Evolutionary conservation across 2,329 filamentous ascomycete genomes (phyloP), one percentile per base, ranked within the genome.

Genomic region (Coniochaeta prunicola): DNA sequence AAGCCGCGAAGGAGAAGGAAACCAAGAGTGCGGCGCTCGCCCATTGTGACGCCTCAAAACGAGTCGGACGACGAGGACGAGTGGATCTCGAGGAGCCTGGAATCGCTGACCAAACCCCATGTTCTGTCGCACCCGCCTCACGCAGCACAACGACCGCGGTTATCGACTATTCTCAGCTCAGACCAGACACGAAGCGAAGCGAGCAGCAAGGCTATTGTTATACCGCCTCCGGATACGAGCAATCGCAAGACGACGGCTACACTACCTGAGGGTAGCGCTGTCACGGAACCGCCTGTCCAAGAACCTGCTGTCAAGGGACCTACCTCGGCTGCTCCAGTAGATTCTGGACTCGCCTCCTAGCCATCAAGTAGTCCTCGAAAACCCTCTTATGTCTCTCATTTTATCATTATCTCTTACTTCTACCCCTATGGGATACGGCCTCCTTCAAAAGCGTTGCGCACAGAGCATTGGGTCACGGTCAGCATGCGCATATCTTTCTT

Each of bases 81-180:
- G 57, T 64, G 60, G 53, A 55, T 63, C 58, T 62, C 63, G 17
- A 63, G 57, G 53, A 62, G 59, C 54, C 64, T 63, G 45, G 60
- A 66, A 53, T 59, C 63, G 24, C 38, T 63, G 53, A 68, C 64
- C 62, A 70, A 67, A 68, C 67, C 53, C 3, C 53, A 55, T 31
- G 59, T 64, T 8, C 59, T 65, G 15, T 65, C 66, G 9, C 73
- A 38, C 15, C 36, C 36, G 36, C 36, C 36, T 38, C 36, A 73
- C 59, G 74, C 70, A 36, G 74, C 72, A 0, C 73, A 74, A 61
- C 71, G 75, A 53, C 76, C 77, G 4, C 77, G 74, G 64, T 69
- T 81, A 36, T 73, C 77, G 59, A 80, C 78, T 10, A 80, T 80
- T 19, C 60, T 71, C 56, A 79, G 78, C 68, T 75, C 73, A 19